phyloP scores from a whole-genome alignment of 2,329 filamentous ascomycete genomes.

The Podosphaera fusca region DNA sequence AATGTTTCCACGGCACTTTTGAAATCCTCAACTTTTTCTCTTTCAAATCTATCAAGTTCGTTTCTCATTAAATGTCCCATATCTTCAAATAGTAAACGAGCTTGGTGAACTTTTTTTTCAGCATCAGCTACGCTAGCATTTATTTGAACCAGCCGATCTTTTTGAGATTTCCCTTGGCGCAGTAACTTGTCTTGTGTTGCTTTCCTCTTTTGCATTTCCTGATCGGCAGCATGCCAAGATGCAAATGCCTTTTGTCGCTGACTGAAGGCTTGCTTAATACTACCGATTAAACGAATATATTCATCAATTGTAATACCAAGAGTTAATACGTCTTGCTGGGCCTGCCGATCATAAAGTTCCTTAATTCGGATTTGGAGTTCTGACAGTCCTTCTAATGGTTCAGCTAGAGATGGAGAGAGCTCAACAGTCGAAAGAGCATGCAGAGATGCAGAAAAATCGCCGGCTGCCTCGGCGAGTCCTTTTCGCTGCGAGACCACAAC shows the following conservation, averaged over 20 bases:
- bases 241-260: conserved; percentile 93
- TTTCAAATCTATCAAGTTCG: conserved; percentile 84
- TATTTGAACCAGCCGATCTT: conserved; percentile 82
- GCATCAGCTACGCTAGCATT: conserved; percentile 86
- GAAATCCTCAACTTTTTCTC: conserved; percentile 96
- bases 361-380: conserved; percentile 84
- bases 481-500: conserved; percentile 80
- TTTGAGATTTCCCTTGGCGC: conserved; percentile 81
- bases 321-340: conserved; percentile 87
- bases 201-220: conserved; percentile 76
- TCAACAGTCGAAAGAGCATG: conserved; percentile 83
- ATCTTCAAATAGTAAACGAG: conserved; percentile 76
- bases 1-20: conserved; percentile 97
- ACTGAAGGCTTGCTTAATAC: conserved; percentile 76
- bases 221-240: conserved; percentile 77
- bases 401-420: conserved; percentile 68
- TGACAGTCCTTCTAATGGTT: conserved; percentile 72
- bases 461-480: conserved; percentile 76
- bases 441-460: conserved; percentile 82
- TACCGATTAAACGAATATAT: conserved; percentile 88
- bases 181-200: conserved; percentile 81
- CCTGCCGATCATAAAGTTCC: conserved; percentile 89
- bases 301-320: conserved; percentile 95
- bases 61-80: conserved; percentile 85
- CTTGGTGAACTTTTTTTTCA: conserved; percentile 79